phyloP scores from a whole-genome alignment of 2,329 filamentous ascomycete genomes.

The Aureobasidium sp. region DNA sequence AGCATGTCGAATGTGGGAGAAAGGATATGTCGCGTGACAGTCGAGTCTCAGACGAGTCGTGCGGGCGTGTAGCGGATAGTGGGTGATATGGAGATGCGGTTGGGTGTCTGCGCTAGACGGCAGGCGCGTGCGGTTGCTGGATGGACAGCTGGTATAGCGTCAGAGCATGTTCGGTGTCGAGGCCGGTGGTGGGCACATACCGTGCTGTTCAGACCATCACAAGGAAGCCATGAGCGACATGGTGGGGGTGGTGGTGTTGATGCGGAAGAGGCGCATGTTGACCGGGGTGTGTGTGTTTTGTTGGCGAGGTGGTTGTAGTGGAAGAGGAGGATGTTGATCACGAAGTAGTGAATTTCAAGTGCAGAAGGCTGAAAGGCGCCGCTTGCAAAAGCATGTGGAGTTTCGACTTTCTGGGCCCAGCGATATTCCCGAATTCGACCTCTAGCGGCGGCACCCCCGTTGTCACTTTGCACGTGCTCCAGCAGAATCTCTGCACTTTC shows the following conservation, averaged over 20 bases:
- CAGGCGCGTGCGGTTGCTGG: background rate
- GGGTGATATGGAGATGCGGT: background rate
- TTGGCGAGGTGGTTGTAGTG: background rate
- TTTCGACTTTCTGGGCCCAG: background rate
- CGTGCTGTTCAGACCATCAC: slow-evolving; percentile 8
- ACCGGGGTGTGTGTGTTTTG: background rate
- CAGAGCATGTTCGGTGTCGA: background rate
- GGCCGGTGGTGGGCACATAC: background rate
- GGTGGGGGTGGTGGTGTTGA: background rate
- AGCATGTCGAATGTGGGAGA: background rate
- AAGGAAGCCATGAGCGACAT: background rate
- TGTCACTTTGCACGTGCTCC: background rate
- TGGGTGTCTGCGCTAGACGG: background rate
- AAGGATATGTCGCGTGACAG: slow-evolving; percentile 7
- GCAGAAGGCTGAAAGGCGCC: background rate
- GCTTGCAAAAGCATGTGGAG: background rate
- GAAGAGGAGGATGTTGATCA: background rate
- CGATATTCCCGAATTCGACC: background rate
- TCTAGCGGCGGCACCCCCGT: background rate
- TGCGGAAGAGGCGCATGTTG: slow-evolving; percentile 8
- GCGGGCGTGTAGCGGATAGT: background rate
- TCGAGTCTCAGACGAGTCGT: background rate
- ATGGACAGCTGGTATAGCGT: background rate
- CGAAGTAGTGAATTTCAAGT: background rate
- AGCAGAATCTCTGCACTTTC: background rate